Conservation (phyloP, 768 basidiomycete genomes). For the Suillus subalutaceus region DNA sequence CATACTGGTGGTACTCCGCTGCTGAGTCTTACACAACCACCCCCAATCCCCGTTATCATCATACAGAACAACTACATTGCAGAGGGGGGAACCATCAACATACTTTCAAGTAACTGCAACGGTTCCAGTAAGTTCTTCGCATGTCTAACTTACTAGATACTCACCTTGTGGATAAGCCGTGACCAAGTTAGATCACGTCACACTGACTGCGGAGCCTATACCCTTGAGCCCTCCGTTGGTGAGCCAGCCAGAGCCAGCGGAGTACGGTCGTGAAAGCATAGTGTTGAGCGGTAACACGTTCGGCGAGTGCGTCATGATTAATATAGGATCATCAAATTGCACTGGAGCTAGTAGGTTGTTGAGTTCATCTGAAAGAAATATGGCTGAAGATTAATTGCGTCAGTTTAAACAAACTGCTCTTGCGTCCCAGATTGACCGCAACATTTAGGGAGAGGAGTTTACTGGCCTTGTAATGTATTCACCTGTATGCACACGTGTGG, state of each 20-base stretch:
- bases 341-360: neutral
- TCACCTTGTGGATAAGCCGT: neutral
- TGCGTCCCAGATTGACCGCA: neutral
- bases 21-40: neutral
- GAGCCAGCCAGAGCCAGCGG: neutral
- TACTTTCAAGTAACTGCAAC: neutral
- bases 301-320: constrained; percentile 1
- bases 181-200: neutral
- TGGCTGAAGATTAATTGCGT: neutral
- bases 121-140: neutral
- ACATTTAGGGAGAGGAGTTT: neutral
- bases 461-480: neutral
- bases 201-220: neutral
- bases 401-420: neutral
- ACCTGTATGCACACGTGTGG: neutral
- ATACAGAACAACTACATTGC: constrained; percentile 4
- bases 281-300: constrained; percentile 1
- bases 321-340: neutral
- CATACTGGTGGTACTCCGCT: too few relatives aligned
- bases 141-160: neutral
- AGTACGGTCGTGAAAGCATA: neutral
- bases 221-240: neutral
- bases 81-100: constrained; percentile 6
- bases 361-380: neutral
- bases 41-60: neutral